Evolutionary conservation across 2,329 filamentous ascomycete species (phyloP).

Genomic region (Fusarium bulbicola): DNA sequence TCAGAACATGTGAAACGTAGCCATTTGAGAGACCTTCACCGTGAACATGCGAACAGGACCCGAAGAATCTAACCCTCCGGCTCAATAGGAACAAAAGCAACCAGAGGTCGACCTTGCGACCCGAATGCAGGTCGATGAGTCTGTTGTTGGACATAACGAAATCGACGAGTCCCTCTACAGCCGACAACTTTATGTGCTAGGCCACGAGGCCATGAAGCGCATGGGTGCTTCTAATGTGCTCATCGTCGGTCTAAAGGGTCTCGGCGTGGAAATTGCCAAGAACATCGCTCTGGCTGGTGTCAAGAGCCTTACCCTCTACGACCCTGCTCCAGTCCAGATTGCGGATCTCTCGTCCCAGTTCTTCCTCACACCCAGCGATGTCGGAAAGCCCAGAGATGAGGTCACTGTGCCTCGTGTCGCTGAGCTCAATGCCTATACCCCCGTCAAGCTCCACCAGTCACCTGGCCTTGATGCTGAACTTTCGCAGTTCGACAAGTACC

Average conservation of each 20-base stretch:
- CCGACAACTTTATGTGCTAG: conserved; percentile 76
- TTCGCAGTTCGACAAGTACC: conserved; percentile 86
- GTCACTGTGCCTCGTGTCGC: conserved; percentile 89
- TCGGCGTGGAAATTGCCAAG: conserved; percentile 98
- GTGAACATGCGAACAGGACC: not conserved
- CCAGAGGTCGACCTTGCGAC: conserved; percentile 70
- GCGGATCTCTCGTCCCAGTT: conserved; percentile 96
- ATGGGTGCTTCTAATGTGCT: conserved; percentile 97
- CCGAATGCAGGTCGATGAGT: conserved; percentile 72
- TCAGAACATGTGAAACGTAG: conserved; percentile 11
- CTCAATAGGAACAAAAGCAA: conserved; percentile 59
- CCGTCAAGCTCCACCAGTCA: conserved; percentile 79
- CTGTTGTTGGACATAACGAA: conserved; percentile 63
- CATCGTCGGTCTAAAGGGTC: conserved; percentile 87
- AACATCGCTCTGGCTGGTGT: conserved; percentile 98
- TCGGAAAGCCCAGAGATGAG: conserved; percentile 89
- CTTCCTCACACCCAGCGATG: conserved; percentile 87
- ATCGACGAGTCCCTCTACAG: conserved; percentile 81
- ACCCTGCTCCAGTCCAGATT: conserved; percentile 84
- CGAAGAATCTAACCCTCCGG: conserved; percentile 9
- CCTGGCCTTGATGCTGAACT: conserved; percentile 76
- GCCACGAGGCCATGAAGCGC: conserved; percentile 93
- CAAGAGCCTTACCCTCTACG: conserved; percentile 94
- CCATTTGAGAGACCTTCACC: not conserved
- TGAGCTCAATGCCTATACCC: conserved; percentile 96